Conservation (phyloP, 2,329 filamentous ascomycete species). For the Dissoconium aciculare region DNA sequence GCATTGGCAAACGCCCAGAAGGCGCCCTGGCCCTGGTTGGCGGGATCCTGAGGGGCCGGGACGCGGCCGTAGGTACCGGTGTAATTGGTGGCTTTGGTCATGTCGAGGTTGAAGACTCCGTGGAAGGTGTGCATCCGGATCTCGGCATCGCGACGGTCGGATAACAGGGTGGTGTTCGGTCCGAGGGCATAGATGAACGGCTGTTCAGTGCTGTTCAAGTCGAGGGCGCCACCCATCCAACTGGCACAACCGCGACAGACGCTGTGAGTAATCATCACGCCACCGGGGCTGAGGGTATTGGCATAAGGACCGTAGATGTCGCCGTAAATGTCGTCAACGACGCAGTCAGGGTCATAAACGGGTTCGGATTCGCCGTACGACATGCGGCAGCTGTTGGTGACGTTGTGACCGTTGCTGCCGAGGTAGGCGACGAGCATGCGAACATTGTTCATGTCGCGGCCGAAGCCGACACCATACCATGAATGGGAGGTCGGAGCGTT, state of each 20-base stretch:
- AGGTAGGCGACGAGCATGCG: conserved; percentile 34
- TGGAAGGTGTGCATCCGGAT: conserved; percentile 27
- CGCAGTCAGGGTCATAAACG: conserved; percentile 16
- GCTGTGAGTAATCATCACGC: conserved; percentile 21
- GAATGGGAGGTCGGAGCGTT: conserved; percentile 23
- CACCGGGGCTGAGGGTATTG: conserved; percentile 14
- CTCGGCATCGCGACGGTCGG: conserved; percentile 20
- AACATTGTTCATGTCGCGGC: conserved; percentile 28
- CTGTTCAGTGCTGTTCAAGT: conserved; percentile 19
- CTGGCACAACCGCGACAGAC: conserved; percentile 27
- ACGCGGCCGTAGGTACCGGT: conserved; percentile 21
- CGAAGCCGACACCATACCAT: conserved; percentile 33
- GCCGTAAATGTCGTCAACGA: conserved; percentile 22
- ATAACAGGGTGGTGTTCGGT: conserved; percentile 18
- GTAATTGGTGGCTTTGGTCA: conserved; percentile 24
- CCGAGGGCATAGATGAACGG: conserved; percentile 32
- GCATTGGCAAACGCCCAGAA: conserved; percentile 16
- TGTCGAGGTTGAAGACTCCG: conserved; percentile 29
- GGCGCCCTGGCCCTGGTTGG: conserved; percentile 9
- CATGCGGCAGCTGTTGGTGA: conserved; percentile 26
- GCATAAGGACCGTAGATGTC: conserved; percentile 21
- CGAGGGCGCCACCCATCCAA: conserved; percentile 25
- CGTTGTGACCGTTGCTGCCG: conserved; percentile 18
- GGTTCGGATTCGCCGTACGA: conserved; percentile 25
- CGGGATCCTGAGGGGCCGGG: conserved; percentile 21